A percentile compares a stretch with the other conserved stretches of the same genome.
These are phyloP conservation scores for Ogataea kodamae DNA, from an alignment of 805 yeast genomes.

Conservation along the genomic window DNA sequence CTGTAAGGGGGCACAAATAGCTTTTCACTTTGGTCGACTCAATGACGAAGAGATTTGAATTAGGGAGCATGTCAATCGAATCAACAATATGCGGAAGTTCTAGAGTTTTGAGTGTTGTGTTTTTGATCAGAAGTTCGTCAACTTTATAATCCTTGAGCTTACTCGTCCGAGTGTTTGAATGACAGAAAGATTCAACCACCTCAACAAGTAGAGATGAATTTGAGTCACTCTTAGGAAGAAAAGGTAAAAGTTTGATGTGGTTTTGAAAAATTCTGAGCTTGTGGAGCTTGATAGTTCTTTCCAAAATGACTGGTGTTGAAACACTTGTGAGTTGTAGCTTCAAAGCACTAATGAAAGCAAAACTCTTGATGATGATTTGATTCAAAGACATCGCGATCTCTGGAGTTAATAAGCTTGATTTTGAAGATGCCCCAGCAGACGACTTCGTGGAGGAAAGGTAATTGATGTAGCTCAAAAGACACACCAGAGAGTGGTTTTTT, in stretches of 20 bases:
- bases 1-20: conserved; percentile 22
- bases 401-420: conserved; percentile 28
- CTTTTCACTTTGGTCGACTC: conserved; percentile 34
- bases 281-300: conserved; percentile 26
- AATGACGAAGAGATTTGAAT: conserved; percentile 27
- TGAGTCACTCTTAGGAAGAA: conserved; percentile 29
- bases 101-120: conserved; percentile 12
- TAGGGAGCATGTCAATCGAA: conserved; percentile 23
- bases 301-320: conserved; percentile 20
- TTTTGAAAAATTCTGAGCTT: conserved; percentile 32
- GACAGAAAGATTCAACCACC: conserved; percentile 32
- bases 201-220: conserved; percentile 32
- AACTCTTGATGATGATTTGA: conserved; percentile 31
- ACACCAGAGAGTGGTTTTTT: conserved; percentile 55
- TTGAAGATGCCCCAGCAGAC: conserved; percentile 29
- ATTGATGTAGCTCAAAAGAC: conserved; percentile 52
- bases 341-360: conserved; percentile 27
- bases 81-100: conserved; percentile 3
- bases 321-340: conserved; percentile 21
- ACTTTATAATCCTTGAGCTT: conserved; percentile 32
- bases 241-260: conserved; percentile 33
- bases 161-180: conserved; percentile 35
- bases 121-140: conserved; percentile 33
- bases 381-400: conserved; percentile 32
- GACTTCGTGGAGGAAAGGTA: conserved; percentile 44